A percentile compares a stretch with the other conserved stretches of the same genome.
phyloP scores from a whole-genome alignment of 768 basidiomycete genomes.

The Chiua virens region DNA sequence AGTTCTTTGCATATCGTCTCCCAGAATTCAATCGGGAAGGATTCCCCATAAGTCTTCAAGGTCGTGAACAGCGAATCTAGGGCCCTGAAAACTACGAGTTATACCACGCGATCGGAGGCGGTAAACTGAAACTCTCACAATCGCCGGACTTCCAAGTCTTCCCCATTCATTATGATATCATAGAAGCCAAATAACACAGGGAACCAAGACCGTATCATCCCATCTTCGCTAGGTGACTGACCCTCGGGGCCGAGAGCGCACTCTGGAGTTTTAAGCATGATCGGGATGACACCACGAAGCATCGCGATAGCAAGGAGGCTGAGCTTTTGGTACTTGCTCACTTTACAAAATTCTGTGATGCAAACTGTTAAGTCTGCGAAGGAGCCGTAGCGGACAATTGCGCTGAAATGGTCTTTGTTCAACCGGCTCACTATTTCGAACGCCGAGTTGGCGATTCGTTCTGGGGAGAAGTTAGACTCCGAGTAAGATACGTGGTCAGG shows the following conservation, averaged over 20 bases:
- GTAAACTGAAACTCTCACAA: slow-evolving; percentile 58
- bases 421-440: slow-evolving; percentile 94
- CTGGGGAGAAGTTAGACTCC: slow-evolving; percentile 37
- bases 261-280: slow-evolving; percentile 85
- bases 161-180: slow-evolving; percentile 99
- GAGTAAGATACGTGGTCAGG: background rate
- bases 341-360: slow-evolving; percentile 99
- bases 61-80: slow-evolving; percentile 96
- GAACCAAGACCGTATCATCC: slow-evolving; percentile 97
- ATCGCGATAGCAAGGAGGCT: slow-evolving; percentile 94
- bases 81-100: slow-evolving; percentile 53
- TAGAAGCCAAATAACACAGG: slow-evolving; percentile 97
- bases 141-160: slow-evolving; percentile 95
- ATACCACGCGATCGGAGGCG: slow-evolving; percentile 1
- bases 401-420: slow-evolving; percentile 85
- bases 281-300: slow-evolving; percentile 89
- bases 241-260: slow-evolving; percentile 41
- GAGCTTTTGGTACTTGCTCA: slow-evolving; percentile 99
- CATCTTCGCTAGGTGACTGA: slow-evolving; percentile 61
- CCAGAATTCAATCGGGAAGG: slow-evolving; percentile 94
- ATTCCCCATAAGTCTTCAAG: slow-evolving; percentile 82
- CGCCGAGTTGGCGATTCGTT: slow-evolving; percentile 88
- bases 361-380: slow-evolving; percentile 97
- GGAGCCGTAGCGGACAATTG: slow-evolving; percentile 91
- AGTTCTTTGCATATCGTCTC: slow-evolving; percentile 95